Evolutionary conservation across 345 rosid genomes (phyloP).

Genomic region (Hypericum androsaemum): DNA sequence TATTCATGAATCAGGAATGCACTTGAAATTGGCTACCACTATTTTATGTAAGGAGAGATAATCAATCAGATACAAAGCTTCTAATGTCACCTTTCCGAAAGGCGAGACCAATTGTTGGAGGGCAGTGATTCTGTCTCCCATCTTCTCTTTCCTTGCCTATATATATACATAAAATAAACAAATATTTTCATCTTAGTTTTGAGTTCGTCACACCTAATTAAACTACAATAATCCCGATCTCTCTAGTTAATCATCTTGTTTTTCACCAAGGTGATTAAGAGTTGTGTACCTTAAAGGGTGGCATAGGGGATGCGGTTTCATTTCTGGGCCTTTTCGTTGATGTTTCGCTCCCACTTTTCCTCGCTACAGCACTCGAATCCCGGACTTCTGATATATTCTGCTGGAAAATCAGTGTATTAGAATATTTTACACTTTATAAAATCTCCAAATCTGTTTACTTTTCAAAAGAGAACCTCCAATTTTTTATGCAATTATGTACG

Average conservation of each 20-base stretch:
- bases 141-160: conserved; percentile 99
- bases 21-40: not conserved
- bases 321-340: conserved; percentile 13
- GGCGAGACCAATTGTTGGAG: conserved; percentile 99
- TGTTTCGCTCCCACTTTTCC: conserved; percentile 48
- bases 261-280: too few species aligned
- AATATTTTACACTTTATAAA: conserved; percentile 7
- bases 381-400: conserved; percentile 43
- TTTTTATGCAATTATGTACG: too few species aligned
- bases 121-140: conserved; percentile 99
- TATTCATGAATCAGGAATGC: not conserved
- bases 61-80: conserved; percentile 11
- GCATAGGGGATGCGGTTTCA: conserved; percentile 50
- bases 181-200: conserved; percentile 12
- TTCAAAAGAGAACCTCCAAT: too few species aligned
- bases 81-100: conserved; percentile 83
- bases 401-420: conserved; percentile 10
- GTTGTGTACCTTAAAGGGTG: conserved; percentile 79
- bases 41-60: conserved; percentile 14
- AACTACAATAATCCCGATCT: too few species aligned
- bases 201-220: too few species aligned
- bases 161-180: not conserved
- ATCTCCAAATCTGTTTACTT: too few species aligned
- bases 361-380: conserved; percentile 34
- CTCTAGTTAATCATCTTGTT: too few species aligned